Percentiles rank a stretch among this genome's conserved stretches.
These are phyloP conservation scores for Ophidiomyces ophidiicola DNA, from an alignment of 2,329 filamentous ascomycete genomes.

Conservation along the genomic window DNA sequence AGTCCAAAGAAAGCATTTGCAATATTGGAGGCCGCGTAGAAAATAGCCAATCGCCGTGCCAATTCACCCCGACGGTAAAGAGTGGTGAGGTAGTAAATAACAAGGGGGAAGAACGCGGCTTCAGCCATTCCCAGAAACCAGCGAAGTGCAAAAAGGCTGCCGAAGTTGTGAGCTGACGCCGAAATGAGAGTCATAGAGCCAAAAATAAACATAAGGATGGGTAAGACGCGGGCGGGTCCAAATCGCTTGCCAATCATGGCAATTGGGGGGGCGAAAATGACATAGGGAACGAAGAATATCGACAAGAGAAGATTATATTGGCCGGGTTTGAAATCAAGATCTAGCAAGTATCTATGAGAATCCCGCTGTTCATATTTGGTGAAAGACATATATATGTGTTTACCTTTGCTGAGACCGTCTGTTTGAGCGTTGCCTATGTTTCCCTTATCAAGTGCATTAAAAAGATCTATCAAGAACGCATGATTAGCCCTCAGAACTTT, in stretches of 20 bases:
- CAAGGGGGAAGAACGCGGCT: constrained; percentile 56
- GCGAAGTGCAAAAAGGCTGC: constrained; percentile 53
- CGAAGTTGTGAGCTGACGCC: constrained; percentile 47
- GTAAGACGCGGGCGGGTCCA: constrained; percentile 51
- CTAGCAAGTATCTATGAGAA: constrained; percentile 27
- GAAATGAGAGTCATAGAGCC: constrained; percentile 52
- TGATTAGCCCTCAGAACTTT: not conserved
- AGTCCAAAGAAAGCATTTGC: constrained; percentile 55
- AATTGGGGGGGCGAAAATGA: constrained; percentile 55
- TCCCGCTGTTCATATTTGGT: too few relatives aligned
- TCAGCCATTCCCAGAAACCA: constrained; percentile 61
- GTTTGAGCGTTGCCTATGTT: constrained; percentile 48
- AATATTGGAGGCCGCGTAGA: constrained; percentile 65
- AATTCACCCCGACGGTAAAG: constrained; percentile 63
- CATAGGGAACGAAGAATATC: constrained; percentile 66
- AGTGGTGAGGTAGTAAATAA: constrained; percentile 51
- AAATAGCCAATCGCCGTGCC: constrained; percentile 56
- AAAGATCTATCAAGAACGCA: constrained; percentile 36
- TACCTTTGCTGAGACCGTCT: constrained; percentile 36
- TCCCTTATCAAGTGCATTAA: constrained; percentile 41
- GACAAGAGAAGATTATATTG: constrained; percentile 59
- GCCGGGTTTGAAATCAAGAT: constrained; percentile 46
- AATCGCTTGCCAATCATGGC: constrained; percentile 57
- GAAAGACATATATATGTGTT: too few relatives aligned
- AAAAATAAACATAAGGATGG: constrained; percentile 57